These are phyloP conservation scores for Avena insularis DNA, from an alignment of 176 grass and related monocot species.

Conservation along the genomic window DNA sequence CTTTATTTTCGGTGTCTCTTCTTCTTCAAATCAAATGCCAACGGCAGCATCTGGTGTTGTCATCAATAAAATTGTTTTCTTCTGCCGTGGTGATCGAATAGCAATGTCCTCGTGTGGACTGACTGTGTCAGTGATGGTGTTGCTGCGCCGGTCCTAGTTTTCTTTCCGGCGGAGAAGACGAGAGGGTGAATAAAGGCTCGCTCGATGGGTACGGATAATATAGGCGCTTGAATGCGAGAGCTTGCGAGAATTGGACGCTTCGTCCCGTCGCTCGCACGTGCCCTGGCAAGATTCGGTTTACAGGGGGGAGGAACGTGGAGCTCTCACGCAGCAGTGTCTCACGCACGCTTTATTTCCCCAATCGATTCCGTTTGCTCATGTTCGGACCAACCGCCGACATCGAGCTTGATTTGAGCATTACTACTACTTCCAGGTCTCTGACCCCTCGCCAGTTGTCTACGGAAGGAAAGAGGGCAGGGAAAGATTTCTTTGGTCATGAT, in stretches of 20 bases:
- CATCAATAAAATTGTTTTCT: not conserved
- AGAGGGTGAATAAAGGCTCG: not conserved
- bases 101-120: not conserved
- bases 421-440: too few species aligned
- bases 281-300: not conserved
- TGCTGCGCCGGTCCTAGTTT: not conserved
- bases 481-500: too few species aligned
- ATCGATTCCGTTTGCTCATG: not conserved
- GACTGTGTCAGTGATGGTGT: not conserved
- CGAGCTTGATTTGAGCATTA: too few species aligned
- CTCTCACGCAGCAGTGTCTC: not conserved
- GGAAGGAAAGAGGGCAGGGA: too few species aligned
- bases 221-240: not conserved
- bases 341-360: not conserved
- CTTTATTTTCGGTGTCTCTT: too few species aligned
- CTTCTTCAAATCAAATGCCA: too few species aligned
- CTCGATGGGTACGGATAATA: too few species aligned
- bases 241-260: not conserved
- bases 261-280: slow-evolving; percentile 15
- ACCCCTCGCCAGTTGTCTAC: too few species aligned
- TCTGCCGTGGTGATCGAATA: not conserved
- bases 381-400: not conserved
- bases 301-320: not conserved
- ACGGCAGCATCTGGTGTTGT: not conserved
- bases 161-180: not conserved